A percentile compares a stretch with the other conserved stretches of the same genome.
phyloP scores from a whole-genome alignment of 257 asterid species.

The Thymus quinquecostatus region DNA sequence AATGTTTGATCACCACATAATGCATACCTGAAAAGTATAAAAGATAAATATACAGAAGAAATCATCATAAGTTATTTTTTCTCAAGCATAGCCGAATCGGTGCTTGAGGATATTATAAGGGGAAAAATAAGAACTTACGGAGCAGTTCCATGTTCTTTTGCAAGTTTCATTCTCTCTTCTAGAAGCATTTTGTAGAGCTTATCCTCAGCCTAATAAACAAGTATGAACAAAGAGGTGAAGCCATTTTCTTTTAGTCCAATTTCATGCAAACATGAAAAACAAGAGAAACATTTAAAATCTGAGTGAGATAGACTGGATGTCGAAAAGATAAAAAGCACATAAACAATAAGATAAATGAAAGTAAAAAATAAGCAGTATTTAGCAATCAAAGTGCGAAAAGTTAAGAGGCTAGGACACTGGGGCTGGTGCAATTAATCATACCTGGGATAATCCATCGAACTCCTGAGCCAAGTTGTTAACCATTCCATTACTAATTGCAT shows the following conservation, averaged over 20 bases:
- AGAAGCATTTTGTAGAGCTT: slow-evolving; percentile 70
- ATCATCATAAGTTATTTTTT: slow-evolving; percentile 12
- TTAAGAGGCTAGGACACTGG: slow-evolving; percentile 11
- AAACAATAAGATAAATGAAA: too few relatives aligned
- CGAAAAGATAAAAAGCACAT: slow-evolving; percentile 11
- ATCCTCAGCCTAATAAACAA: slow-evolving; percentile 64
- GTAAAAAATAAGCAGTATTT: slow-evolving; percentile 3
- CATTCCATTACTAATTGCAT: slow-evolving; percentile 44
- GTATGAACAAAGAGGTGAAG: slow-evolving; percentile 31
- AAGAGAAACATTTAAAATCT: slow-evolving; percentile 20
- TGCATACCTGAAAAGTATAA: slow-evolving; percentile 73
- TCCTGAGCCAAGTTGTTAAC: slow-evolving; percentile 45
- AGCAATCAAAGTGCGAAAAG: slow-evolving; percentile 6
- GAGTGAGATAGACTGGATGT: slow-evolving; percentile 17
- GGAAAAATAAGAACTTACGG: slow-evolving; percentile 61
- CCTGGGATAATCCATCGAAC: slow-evolving; percentile 64
- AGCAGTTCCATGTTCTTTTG: slow-evolving; percentile 77
- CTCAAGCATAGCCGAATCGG: slow-evolving; percentile 16
- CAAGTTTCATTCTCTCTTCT: slow-evolving; percentile 88
- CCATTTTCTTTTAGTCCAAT: slow-evolving; percentile 18
- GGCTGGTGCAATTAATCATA: slow-evolving; percentile 28
- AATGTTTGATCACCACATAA: slow-evolving; percentile 91
- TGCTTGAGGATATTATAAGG: slow-evolving; percentile 13
- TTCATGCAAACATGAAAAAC: slow-evolving; percentile 10
- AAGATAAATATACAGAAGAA: slow-evolving; percentile 25